Evolutionary conservation across 2,329 filamentous ascomycete species (phyloP), one percentile per base, ranked within the genome.

Genomic region (Hirsutella minnesotensis): DNA sequence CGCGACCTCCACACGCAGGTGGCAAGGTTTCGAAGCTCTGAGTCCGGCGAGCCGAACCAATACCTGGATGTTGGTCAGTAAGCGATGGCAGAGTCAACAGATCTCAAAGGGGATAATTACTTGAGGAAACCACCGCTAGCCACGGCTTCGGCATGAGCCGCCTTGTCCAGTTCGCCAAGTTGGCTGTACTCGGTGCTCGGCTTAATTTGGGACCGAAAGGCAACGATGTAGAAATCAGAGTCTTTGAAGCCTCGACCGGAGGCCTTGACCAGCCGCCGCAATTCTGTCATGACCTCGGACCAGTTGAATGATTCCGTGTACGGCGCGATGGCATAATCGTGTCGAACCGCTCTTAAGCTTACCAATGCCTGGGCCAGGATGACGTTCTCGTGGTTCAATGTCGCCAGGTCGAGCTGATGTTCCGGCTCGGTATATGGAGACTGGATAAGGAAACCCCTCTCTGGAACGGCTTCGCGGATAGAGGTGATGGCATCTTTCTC

Each of bases 301-400:
- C 86, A 92, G 61, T 94, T 94, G 66, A 95, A 89, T 0, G 79
- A 79, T 2, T 80, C 73, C 3, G 68, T 61, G 61, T 94, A 95
- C 0, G 75, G 68, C 1, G 81, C 79, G 1, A 79, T 88, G 44
- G 87, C 85, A 63, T 94, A 95, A 57, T 88, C 81, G 8, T 69
- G 58, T 2, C 79, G 74, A 16, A 78, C 65, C 31, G 77, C 76
- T 46, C 67, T 68, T 50, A 95, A 69, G 13, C 67, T 65, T 22
- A 75, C 75, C 46, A 95, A 67, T 1, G 87, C 83, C 46, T 77
- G 72, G 5, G 87, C 81, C 42, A 95, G 69, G 41, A 94, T 69
- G 9, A 71, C 73, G 48, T 80, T 81, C 48, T 85, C 73, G 0
- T 63, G 63, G 47, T 84, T 72, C 7, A 94, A 69, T 3, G 71